Conservation (phyloP, 148 eudicot species). For the Vaccinium corymbosum region DNA sequence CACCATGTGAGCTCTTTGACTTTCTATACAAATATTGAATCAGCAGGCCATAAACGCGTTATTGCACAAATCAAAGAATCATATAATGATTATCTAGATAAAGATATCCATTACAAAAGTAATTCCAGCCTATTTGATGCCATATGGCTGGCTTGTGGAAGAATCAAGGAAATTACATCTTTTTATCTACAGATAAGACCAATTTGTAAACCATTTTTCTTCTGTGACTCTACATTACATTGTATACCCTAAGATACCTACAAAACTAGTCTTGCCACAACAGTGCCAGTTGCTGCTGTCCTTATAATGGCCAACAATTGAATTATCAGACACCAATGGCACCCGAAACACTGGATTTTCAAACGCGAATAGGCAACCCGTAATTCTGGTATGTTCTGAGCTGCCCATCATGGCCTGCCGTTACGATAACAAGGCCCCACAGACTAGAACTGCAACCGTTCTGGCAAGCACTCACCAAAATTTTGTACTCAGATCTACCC, state of each 20-base stretch:
- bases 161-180: background rate
- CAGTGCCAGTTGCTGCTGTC: background rate
- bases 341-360: slow-evolving; percentile 11
- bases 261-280: background rate
- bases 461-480: slow-evolving; percentile 45
- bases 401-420: slow-evolving; percentile 73
- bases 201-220: background rate
- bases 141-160: background rate
- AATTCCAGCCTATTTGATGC: background rate
- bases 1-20: background rate
- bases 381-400: slow-evolving; percentile 61
- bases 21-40: background rate
- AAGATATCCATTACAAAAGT: slow-evolving; percentile 2
- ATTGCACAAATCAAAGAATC: slow-evolving; percentile 16
- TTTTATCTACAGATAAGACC: background rate
- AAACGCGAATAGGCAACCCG: slow-evolving; percentile 55
- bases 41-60: background rate
- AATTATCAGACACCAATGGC: background rate
- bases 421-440: slow-evolving; percentile 76
- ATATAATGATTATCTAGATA: background rate
- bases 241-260: background rate
- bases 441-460: slow-evolving; percentile 37
- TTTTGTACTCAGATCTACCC: slow-evolving; percentile 38
- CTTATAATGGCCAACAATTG: background rate
- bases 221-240: background rate